A percentile compares a stretch with the other conserved stretches of the same genome.
Conservation (phyloP, 108 stramenopile genomes). For the Nitzschia sp. region DNA sequence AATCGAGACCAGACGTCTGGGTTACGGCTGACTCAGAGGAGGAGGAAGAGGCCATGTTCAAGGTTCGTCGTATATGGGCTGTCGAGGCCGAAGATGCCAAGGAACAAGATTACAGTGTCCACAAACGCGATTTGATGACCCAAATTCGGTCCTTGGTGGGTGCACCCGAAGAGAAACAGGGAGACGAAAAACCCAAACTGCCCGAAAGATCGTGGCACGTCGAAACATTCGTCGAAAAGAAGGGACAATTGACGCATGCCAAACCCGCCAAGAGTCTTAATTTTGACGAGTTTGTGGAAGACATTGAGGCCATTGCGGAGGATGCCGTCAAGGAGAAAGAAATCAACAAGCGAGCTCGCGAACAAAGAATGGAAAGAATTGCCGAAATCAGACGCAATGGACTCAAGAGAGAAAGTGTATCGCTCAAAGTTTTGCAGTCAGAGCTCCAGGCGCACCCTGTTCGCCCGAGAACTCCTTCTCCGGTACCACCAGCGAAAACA, state of each 20-base stretch:
- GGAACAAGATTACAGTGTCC: slow-evolving; percentile 13
- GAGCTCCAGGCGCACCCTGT: too few relatives aligned
- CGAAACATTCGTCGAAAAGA: slow-evolving; percentile 10
- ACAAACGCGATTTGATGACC: slow-evolving; percentile 3
- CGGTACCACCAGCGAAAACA: too few relatives aligned
- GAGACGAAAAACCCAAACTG: slow-evolving; percentile 10
- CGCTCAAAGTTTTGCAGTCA: too few relatives aligned
- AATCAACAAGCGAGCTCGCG: slow-evolving; percentile 3
- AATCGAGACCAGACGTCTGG: slow-evolving; percentile 23
- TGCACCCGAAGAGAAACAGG: neutral
- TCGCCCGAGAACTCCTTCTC: too few relatives aligned
- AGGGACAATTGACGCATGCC: slow-evolving; percentile 12
- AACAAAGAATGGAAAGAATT: slow-evolving; percentile 10
- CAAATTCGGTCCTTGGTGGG: slow-evolving; percentile 20
- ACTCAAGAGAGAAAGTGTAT: too few relatives aligned
- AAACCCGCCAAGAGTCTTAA: slow-evolving; percentile 2
- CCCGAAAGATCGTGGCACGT: slow-evolving; percentile 25
- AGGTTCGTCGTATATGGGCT: slow-evolving; percentile 23
- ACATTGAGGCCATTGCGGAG: slow-evolving; percentile 14
- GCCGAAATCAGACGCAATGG: neutral
- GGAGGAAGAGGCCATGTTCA: slow-evolving; percentile 12
- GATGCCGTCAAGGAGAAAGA: slow-evolving; percentile 22
- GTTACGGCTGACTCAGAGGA: slow-evolving; percentile 6
- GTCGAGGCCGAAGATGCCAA: slow-evolving; percentile 22
- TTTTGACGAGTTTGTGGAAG: slow-evolving; percentile 1